Evolutionary conservation across 2,329 filamentous ascomycete species (phyloP).

Genomic region (Reticulascus tulasneorum): DNA sequence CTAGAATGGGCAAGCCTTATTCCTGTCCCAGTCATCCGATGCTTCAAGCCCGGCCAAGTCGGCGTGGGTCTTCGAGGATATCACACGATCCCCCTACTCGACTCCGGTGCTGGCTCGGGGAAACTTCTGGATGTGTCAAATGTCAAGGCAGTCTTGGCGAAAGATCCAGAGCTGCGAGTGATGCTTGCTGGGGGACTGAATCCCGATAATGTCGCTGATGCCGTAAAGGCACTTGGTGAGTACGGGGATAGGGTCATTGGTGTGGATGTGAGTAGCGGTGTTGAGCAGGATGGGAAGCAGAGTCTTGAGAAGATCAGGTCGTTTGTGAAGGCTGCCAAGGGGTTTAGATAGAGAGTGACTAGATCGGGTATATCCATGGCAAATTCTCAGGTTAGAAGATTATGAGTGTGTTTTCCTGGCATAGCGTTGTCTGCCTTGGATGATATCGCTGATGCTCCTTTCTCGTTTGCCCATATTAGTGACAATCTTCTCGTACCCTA

Average conservation of each 20-base stretch:
- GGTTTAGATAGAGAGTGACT: conserved; percentile 46
- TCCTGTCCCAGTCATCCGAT: conserved; percentile 84
- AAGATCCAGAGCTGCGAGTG: conserved; percentile 67
- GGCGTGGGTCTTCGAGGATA: conserved; percentile 72
- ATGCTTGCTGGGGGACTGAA: conserved; percentile 83
- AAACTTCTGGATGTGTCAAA: conserved; percentile 68
- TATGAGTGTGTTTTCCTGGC: no score
- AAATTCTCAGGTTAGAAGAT: no score
- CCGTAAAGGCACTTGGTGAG: conserved; percentile 60
- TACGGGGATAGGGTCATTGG: conserved; percentile 62
- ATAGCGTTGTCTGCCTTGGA: no score
- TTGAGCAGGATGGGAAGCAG: conserved; percentile 80
- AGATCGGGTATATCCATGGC: no score
- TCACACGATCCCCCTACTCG: conserved; percentile 78
- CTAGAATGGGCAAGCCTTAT: conserved; percentile 88
- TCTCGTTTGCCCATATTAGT: no score
- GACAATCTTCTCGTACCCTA: no score
- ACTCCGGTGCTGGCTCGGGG: conserved; percentile 83
- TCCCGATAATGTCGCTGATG: conserved; percentile 70
- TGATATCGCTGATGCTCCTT: no score
- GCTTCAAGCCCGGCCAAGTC: conserved; percentile 73
- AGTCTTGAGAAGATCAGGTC: conserved; percentile 73
- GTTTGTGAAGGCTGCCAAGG: conserved; percentile 75
- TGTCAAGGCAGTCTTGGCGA: conserved; percentile 62
- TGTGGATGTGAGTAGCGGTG: conserved; percentile 91